Base-by-base conservation (phyloP, 495 filamentous ascomycete species). In the Podospora didyma region DNA sequence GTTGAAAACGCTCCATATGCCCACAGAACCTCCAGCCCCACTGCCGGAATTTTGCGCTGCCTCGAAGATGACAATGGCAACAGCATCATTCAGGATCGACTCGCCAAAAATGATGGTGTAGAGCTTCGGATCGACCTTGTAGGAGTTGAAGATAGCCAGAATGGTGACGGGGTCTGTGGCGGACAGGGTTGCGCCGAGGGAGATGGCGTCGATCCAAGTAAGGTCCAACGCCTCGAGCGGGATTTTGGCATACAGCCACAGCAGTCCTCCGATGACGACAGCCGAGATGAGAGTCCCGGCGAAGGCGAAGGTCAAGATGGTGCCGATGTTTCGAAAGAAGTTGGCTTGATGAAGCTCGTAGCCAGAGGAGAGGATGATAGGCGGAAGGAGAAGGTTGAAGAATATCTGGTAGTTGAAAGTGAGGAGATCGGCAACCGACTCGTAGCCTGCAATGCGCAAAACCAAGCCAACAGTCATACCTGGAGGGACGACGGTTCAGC, bases 91-190 rank as follows among this genome's bases (percentile, higher is more conserved):
- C 48, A 98, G 75, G 51, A 98, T 97, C 31, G 92, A 96, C 72
- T 98, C 94, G 63, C 94, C 94, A 69, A 98, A 98, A 56, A 98
- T 97, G 62, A 97, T 81, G 7, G 94, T 98, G 69, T 98, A 98
- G 5, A 98, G 82, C 73, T 97, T 97, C 10, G 94, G 94, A 69
- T 98, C 94, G 50, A 98, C 94, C 73, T 97, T 96, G 79, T 97
- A 97, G 1, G 95, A 87, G 67, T 96, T 98, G 84, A 98, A 98
- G 55, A 98, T 98, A 51, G 94, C 94, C 31, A 98, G 79, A 62
- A 98, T 97, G 0, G 94, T 98, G 48, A 98, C 92, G 0, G 94
- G 94, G 66, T 98, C 94, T 0, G 94, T 98, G 53, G 94, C 94
- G 2, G 94, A 97, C 23, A 98, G 81, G 0, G 94, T 97, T 20